phyloP scores from a whole-genome alignment of 441 rosid species.

The Brassica hybrid region DNA sequence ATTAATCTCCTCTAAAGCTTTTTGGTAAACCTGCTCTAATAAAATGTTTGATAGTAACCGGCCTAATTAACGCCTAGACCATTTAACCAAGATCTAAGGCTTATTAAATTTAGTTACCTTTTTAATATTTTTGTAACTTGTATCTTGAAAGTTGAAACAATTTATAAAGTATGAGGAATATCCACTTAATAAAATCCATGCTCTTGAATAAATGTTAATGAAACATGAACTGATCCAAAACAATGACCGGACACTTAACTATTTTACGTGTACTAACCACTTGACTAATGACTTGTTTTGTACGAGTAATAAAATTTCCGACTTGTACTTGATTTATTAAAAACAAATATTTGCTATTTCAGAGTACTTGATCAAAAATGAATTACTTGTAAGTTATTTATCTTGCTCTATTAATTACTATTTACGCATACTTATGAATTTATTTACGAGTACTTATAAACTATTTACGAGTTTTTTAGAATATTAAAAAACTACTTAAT shows the following conservation, averaged over 20 bases:
- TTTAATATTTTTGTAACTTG: background rate
- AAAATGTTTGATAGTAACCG: background rate
- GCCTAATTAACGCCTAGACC: background rate
- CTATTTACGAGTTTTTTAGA: background rate
- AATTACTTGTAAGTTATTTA: background rate
- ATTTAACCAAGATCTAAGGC: background rate
- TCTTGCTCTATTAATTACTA: background rate
- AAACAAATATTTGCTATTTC: background rate
- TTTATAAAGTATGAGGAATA: background rate
- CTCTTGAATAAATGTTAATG: background rate
- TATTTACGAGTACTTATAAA: background rate
- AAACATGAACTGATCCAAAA: background rate
- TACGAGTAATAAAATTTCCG: background rate
- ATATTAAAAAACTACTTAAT: too few relatives aligned
- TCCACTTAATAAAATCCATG: background rate
- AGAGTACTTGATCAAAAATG: background rate
- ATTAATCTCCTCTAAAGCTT: background rate
- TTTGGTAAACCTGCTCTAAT: background rate
- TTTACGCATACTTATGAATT: too few relatives aligned
- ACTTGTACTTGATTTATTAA: background rate
- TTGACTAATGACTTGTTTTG: too few relatives aligned
- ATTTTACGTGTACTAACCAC: too few relatives aligned
- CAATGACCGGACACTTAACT: too few relatives aligned
- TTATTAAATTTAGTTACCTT: background rate
- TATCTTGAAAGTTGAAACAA: background rate